Conservation (phyloP, 306 rosid genomes). For the Pueraria montana region DNA sequence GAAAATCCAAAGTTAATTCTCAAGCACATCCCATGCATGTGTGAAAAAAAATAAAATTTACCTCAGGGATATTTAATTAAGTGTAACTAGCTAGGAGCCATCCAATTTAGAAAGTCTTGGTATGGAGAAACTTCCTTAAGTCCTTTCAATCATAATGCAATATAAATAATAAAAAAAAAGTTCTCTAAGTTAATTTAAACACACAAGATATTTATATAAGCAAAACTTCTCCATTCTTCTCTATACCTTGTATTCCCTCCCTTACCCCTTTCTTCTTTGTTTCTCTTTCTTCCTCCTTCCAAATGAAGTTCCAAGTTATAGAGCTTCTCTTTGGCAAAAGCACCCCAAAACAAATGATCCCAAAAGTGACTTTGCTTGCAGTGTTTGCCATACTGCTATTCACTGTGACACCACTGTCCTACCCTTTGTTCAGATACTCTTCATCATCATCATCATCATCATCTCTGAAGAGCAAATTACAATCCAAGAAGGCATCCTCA, state of each 20-base stretch:
- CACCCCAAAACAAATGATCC: conserved; percentile 56
- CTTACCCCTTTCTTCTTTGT: conserved; percentile 1
- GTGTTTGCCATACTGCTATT: conserved; percentile 63
- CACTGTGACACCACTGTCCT: conserved; percentile 59
- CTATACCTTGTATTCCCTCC: not conserved
- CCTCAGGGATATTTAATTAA: not conserved
- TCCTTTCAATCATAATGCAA: not conserved
- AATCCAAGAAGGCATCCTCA: conserved; percentile 37
- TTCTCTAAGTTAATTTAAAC: not conserved
- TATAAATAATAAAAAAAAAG: not conserved
- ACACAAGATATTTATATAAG: conserved; percentile 31
- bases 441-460: conserved; percentile 51
- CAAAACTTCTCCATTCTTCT: conserved; percentile 23
- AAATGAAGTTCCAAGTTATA: conserved; percentile 67
- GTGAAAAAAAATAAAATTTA: not conserved
- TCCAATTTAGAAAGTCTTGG: not conserved
- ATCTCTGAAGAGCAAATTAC: conserved; percentile 33
- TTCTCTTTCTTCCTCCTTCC: conserved; percentile 30
- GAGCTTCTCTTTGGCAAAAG: conserved; percentile 65
- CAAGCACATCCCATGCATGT: not conserved
- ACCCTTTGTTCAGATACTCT: conserved; percentile 58
- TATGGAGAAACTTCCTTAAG: not conserved
- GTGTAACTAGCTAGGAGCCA: no score
- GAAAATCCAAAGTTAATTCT: not conserved
- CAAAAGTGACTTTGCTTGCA: conserved; percentile 61